Base-by-base conservation (phyloP, 495 filamentous ascomycete species). In the Xylaria grammica region DNA sequence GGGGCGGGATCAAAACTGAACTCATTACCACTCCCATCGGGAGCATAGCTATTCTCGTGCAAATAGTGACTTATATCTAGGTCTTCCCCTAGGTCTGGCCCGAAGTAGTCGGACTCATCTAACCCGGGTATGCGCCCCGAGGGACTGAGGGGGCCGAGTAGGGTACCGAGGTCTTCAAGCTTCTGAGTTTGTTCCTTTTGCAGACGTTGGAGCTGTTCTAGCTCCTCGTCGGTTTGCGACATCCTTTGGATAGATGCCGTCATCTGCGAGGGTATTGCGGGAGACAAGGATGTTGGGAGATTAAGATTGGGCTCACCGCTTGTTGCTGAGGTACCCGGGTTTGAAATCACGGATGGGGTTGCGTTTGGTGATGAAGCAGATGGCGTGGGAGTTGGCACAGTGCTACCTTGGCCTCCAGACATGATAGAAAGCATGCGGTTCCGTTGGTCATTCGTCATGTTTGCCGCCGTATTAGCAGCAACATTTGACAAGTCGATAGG, bases 361-460 rank as follows among this genome's bases (percentile, higher is more conserved):
- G 65, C 52, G 17, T 60, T 46, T 17, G 74, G 67, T 30, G 70
- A 63, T 40, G 75, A 56, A 6, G 65, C 54, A 24, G 68, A 57
- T 24, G 67, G 51, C 20, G 62, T 60, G 7, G 75, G 70, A n/a
- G 73, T 67, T 8, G 69, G 56, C 10, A 74, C 40, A 17, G 58
- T 34, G 24, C 45, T 70, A 20, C 34, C 64, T 1, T 69, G 72
- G 8, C 65, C 60, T 38, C 74, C 72, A 56, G 90, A 90, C 82
- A 97, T 94, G 42, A 93, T 84, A 56, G 85, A 86, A 56, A 96
- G 85, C 86, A 95, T 90, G 63, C 89, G 84, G 67, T 88, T 89
- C 1, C 92, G 89, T 69, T 96, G 89, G 58, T 92, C 88, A 48
- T 86, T 81, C 22, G 89, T 94, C 27, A 96, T 84, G 27, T 89